Base-by-base conservation (phyloP, 2,329 filamentous ascomycete genomes). In the Parastagonospora nodorum region DNA sequence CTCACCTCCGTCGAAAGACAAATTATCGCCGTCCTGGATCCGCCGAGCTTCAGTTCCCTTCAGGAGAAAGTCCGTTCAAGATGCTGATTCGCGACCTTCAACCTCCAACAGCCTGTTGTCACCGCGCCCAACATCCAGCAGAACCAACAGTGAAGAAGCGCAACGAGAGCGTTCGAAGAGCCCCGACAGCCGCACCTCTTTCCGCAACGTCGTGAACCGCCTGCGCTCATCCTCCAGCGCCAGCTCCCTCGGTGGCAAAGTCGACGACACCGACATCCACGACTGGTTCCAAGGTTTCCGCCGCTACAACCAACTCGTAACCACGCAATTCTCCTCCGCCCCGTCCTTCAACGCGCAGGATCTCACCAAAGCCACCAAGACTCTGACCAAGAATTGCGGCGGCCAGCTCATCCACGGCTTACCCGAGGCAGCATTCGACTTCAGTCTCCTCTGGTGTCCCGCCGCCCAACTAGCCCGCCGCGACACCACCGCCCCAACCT, bases 391-490 rank as follows among this genome's bases (percentile, higher is more conserved):
- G 42, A 62, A 63, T 14, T 68, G 63, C 46, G 69, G 65, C 10
- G 67, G 68, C 2, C 51, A 58, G 7, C 67, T 73, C 37, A 43
- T 70, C 19, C 62, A 67, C 27, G 61, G 63, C 3, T 58, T 73
- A 29, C 69, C 69, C 2, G 69, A 73, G 53, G 53, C 64, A 9
- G 57, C 66, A 3, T 69, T 72, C 27, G 69, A 72, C 38, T 61
- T 66, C 33, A 57, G 68, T 9, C 52, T 73, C 2, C 57, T 73
- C 9, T 73, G 69, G 69, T 70, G 67, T 51, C 69, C 69, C 19
- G 61, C 64, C 3, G 62, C 48, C 7, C 36, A 47, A 2, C 35
- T 62, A 7, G 53, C 51, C n/a, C 53, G 51, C 9, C 57, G 55
- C 35, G 43, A 60, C 10, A 27, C 45, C 2, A 45, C 33, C 9